Percentiles rank a stretch among this genome's conserved stretches.
These are phyloP conservation scores for Capsaspora owczarzaki DNA, from an alignment of 78 protist species.

Conservation along the genomic window DNA sequence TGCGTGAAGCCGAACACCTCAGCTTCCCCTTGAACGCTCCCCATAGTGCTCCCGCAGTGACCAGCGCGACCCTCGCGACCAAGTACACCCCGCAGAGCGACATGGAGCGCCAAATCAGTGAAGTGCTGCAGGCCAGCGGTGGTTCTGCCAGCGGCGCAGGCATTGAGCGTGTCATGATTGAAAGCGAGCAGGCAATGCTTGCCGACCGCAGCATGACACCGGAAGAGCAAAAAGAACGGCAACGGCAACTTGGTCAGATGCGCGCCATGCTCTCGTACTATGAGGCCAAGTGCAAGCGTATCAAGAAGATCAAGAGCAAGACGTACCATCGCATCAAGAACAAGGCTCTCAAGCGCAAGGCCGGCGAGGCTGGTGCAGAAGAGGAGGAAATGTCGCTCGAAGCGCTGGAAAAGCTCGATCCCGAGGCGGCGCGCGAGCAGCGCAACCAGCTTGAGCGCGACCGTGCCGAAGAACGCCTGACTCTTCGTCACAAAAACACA, in stretches of 20 bases:
- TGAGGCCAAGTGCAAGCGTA: slow-evolving; percentile 33
- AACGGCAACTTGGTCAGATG: slow-evolving; percentile 22
- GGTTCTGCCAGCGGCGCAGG: too few relatives aligned
- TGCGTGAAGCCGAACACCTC: slow-evolving; percentile 19
- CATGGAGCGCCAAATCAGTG: neutral
- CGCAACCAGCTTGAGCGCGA: slow-evolving; percentile 15
- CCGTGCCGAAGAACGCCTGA: slow-evolving; percentile 47
- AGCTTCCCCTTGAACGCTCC: slow-evolving; percentile 2
- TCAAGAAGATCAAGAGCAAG: slow-evolving; percentile 45
- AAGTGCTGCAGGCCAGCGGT: neutral
- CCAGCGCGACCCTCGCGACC: neutral
- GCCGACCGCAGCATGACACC: too few relatives aligned
- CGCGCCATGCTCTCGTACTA: slow-evolving; percentile 42
- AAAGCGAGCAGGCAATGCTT: neutral
- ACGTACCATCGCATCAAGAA: slow-evolving; percentile 7
- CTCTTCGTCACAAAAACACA: slow-evolving; percentile 38
- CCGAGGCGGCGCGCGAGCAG: slow-evolving; percentile 24
- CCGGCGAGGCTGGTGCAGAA: too few relatives aligned
- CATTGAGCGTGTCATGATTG: neutral
- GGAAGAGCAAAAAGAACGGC: slow-evolving; percentile 16
- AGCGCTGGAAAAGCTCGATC: slow-evolving; percentile 27
- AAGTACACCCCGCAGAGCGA: slow-evolving; percentile 5
- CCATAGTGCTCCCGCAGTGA: neutral
- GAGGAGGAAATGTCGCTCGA: slow-evolving; percentile 25
- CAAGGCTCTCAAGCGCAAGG: neutral